Evolutionary conservation across 495 filamentous ascomycete species (phyloP).

Genomic region (Apiosordaria backusii): DNA sequence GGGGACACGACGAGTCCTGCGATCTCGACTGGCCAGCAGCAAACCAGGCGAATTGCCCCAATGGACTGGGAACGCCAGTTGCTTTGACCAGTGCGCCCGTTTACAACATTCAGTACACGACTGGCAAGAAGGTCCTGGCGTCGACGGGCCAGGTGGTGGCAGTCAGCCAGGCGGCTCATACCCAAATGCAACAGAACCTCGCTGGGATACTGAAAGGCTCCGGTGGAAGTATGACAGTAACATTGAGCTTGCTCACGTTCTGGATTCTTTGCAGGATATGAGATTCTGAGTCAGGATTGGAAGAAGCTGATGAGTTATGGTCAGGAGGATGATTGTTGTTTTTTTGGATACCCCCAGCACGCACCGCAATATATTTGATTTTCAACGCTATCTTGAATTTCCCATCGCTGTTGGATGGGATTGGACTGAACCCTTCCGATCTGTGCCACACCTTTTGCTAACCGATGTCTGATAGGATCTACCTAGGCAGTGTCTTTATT

Average conservation of each 20-base stretch:
- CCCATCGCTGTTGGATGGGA: not conserved
- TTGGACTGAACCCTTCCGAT: too few species aligned
- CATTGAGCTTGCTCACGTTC: not conserved
- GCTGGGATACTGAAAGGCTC: constrained; percentile 11
- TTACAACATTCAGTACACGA: constrained; percentile 47
- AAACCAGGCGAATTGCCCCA: constrained; percentile 43
- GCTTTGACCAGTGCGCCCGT: constrained; percentile 37
- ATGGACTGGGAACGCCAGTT: constrained; percentile 36
- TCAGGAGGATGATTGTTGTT: not conserved
- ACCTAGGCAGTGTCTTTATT: too few species aligned
- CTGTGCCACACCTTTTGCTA: too few species aligned
- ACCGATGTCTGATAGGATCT: too few species aligned
- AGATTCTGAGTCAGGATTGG: not conserved
- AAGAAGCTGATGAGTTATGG: not conserved
- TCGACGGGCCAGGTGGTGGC: constrained; percentile 35
- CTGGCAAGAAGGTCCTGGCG: constrained; percentile 40
- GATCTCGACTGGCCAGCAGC: constrained; percentile 43
- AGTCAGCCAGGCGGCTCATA: not conserved
- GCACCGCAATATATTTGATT: not conserved
- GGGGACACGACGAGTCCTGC: constrained; percentile 45
- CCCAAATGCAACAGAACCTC: constrained; percentile 1
- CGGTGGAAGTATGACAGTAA: constrained; percentile 3
- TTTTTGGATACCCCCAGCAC: not conserved
- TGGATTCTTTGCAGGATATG: not conserved
- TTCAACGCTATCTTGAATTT: not conserved